Base-by-base conservation (phyloP, 2,329 filamentous ascomycete genomes). In the Fusarium subglutinans region DNA sequence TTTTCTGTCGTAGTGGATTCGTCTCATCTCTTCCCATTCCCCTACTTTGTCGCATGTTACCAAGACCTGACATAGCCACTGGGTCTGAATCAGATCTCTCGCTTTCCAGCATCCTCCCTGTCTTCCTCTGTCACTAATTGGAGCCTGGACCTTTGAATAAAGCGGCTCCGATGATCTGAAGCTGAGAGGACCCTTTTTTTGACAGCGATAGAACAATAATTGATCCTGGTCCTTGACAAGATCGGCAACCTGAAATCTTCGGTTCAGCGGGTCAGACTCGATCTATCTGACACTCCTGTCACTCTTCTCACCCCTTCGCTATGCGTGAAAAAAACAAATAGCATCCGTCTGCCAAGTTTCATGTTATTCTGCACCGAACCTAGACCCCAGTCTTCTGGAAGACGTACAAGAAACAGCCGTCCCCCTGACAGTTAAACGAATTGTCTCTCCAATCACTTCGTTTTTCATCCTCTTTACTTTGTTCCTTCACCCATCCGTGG, bases 21-120 rank as follows among this genome's bases (percentile, higher is more conserved):
- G 75, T 78, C 77, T 77, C 75, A 77, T 78, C 75, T 78, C 69
- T 73, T 75, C 59, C 68, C 64, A 70, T 74, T 70, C 70, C 54
- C 66, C 59, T 71, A 66, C 62, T 64, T 74, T 66, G 66, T 70
- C 64, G 55, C 61, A 70, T 72, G 71, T 68, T 56, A 62, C 53
- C 65, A 66, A 74, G 61, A 63, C 61, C 63, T 57, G 63, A 61
- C 70, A 65, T 73, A 56, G 56, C 61, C 47, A 66, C 55, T 55
- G 58, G 59, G 58, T 62, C 63, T 70, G 64, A 66, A 75, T 67
- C 59, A 45, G 59, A 41, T 44, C 50, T 40, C 68, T 73, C 67
- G 53, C 63, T 64, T 73, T 66, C 69, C 45, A 55, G 40, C 41
- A 57, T 56, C 56, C 63, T 65, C 63, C 54, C 48, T 58, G 55